phyloP scores from a whole-genome alignment of 2,329 filamentous ascomycete species.

The Ceratocystis colombiana region DNA sequence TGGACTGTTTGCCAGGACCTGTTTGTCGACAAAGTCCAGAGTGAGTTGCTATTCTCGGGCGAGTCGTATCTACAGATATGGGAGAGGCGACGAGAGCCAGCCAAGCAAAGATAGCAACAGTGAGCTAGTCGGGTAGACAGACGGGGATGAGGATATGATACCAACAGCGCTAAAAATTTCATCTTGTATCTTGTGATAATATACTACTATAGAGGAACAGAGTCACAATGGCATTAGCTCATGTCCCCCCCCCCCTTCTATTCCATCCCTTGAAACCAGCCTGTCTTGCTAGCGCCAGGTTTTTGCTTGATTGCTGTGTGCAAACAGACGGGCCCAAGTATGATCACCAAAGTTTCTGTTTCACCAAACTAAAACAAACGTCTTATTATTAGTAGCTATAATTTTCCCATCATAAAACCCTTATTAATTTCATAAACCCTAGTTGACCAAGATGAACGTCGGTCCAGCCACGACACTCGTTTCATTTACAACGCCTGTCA shows the following conservation, averaged over 20 bases:
- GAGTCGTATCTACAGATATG: conserved; percentile 95
- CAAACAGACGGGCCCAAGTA: neutral
- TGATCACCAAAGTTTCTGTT: conserved; percentile 7
- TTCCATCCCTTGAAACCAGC: neutral
- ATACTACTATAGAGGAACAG: neutral
- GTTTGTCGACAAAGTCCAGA: conserved; percentile 80
- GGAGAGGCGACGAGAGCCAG: conserved; percentile 60
- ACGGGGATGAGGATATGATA: neutral
- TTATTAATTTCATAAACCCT: conserved; percentile 27
- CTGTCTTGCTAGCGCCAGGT: neutral
- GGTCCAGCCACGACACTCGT: conserved; percentile 57
- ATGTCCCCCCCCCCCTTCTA: neutral
- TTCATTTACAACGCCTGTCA: conserved; percentile 46
- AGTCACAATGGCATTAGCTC: neutral
- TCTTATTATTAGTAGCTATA: neutral
- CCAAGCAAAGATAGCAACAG: neutral
- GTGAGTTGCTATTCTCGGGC: conserved; percentile 80
- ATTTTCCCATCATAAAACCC: neutral
- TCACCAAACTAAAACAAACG: neutral
- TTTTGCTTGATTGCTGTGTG: neutral
- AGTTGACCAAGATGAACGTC: conserved; percentile 47
- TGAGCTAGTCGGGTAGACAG: neutral
- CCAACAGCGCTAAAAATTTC: neutral
- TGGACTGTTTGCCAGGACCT: conserved; percentile 94
- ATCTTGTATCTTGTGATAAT: neutral